Conservation (phyloP, 345 rosid species). For the Capsella bursapastoris region DNA sequence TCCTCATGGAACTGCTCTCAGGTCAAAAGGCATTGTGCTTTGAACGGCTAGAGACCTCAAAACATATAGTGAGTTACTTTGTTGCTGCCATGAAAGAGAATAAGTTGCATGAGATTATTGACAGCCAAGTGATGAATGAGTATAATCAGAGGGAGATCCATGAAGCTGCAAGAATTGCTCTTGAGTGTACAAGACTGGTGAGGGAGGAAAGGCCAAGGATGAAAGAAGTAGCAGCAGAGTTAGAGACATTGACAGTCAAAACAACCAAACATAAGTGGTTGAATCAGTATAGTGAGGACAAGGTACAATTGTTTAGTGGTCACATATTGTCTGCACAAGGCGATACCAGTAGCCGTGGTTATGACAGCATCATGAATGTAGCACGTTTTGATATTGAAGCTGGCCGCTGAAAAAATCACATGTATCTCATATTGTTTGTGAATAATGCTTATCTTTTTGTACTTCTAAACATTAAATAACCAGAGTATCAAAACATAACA, state of each 20-base stretch:
- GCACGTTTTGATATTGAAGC: neutral
- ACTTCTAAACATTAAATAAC: no score
- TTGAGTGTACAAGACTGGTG: constrained; percentile 35
- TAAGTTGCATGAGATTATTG: constrained; percentile 33
- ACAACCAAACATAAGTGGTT: constrained; percentile 21
- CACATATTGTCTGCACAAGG: neutral
- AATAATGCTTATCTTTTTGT: no score
- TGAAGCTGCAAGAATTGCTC: constrained; percentile 37
- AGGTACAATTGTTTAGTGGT: constrained; percentile 15
- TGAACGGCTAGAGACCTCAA: constrained; percentile 26
- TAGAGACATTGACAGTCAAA: constrained; percentile 34
- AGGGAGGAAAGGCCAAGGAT: constrained; percentile 51
- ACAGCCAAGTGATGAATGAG: constrained; percentile 12
- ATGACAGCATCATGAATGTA: constrained; percentile 24
- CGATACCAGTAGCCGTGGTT: neutral
- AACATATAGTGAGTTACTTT: constrained; percentile 46
- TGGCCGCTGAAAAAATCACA: neutral
- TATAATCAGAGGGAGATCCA: constrained; percentile 11
- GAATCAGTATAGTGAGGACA: constrained; percentile 5
- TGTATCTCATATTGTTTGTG: no score
- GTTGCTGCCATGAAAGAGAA: constrained; percentile 27
- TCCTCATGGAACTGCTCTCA: constrained; percentile 48
- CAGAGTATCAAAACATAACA: no score
- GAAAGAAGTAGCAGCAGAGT: constrained; percentile 42
- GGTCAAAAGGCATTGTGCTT: constrained; percentile 45